A percentile compares a stretch with the other conserved stretches of the same genome.
Conservation (phyloP, 2,329 filamentous ascomycete genomes). For the Scopulariopsis brevicaulis region DNA sequence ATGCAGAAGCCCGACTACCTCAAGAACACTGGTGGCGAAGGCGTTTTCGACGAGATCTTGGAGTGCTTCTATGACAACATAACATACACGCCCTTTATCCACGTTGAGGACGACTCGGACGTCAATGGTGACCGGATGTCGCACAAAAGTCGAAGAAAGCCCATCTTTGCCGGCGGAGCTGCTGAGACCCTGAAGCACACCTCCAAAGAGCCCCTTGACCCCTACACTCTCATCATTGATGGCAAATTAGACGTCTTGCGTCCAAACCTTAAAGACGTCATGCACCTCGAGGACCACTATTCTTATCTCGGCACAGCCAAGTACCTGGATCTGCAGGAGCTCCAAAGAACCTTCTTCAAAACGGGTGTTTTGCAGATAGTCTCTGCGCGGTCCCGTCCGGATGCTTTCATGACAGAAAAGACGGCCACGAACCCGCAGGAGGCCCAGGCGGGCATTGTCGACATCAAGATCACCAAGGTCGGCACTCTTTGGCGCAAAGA, state of each 20-base stretch:
- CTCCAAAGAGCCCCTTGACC: conserved; percentile 76
- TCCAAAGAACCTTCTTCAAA: conserved; percentile 83
- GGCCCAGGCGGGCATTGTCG: conserved; percentile 83
- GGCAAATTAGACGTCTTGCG: conserved; percentile 72
- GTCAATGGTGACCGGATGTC: conserved; percentile 64
- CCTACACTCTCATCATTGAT: conserved; percentile 89
- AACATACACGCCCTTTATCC: conserved; percentile 94
- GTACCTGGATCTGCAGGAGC: conserved; percentile 65
- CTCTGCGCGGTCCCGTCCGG: conserved; percentile 82
- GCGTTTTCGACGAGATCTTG: conserved; percentile 84
- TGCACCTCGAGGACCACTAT: conserved; percentile 86
- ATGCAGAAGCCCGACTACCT: conserved; percentile 96
- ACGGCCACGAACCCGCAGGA: conserved; percentile 77
- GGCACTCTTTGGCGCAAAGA: conserved; percentile 93
- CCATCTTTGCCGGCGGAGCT: conserved; percentile 54
- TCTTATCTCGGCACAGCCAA: conserved; percentile 69
- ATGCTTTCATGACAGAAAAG: conserved; percentile 87
- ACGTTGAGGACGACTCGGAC: conserved; percentile 86
- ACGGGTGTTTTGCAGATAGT: conserved; percentile 92
- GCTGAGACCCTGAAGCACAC: conserved; percentile 35
- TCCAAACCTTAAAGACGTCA: conserved; percentile 82
- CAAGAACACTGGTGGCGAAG: conserved; percentile 86
- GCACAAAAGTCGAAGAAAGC: conserved; percentile 59
- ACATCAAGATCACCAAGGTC: conserved; percentile 96
- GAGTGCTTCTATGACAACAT: conserved; percentile 99